phyloP scores from a whole-genome alignment of 2,329 filamentous ascomycete species.

The Phialocephala sp. region DNA sequence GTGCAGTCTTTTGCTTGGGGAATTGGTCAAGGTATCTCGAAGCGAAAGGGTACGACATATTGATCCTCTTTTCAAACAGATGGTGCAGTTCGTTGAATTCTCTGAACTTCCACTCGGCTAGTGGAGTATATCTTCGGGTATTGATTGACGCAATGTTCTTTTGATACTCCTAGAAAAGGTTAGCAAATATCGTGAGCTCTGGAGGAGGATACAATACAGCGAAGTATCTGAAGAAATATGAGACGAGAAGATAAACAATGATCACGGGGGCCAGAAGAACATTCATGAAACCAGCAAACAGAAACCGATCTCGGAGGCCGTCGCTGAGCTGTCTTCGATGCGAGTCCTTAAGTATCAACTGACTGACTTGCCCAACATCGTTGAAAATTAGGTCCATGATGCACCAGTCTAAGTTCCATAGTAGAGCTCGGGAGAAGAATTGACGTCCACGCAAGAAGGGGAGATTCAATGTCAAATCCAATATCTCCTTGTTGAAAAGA shows the following conservation, averaged over 20 bases:
- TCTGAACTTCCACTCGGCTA: conserved; percentile 97
- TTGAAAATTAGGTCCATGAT: conserved; percentile 96
- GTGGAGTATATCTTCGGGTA: conserved; percentile 88
- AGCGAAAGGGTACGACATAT: conserved; percentile 95
- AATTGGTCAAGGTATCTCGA: conserved; percentile 95
- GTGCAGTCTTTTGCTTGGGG: conserved; percentile 91
- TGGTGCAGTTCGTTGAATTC: conserved; percentile 98
- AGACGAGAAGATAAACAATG: conserved; percentile 82
- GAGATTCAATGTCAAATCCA: conserved; percentile 84
- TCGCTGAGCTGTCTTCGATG: conserved; percentile 80
- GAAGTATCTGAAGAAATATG: conserved; percentile 95
- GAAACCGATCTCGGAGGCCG: conserved; percentile 77
- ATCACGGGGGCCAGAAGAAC: conserved; percentile 86
- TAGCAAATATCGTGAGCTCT: conserved; percentile 19
- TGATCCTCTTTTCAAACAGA: conserved; percentile 84
- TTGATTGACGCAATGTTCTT: conserved; percentile 88
- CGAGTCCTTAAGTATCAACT: conserved; percentile 83
- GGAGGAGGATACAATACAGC: conserved; percentile 63
- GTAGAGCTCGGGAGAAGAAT: conserved; percentile 85
- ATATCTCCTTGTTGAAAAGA: conserved; percentile 93
- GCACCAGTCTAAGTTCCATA: conserved; percentile 90
- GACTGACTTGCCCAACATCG: conserved; percentile 82
- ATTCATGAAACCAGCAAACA: conserved; percentile 85
- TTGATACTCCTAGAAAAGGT: conserved; percentile 76
- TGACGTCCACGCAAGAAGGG: conserved; percentile 82